Base-by-base conservation (phyloP, 2,329 filamentous ascomycete genomes). In the Tolypocladium capitatum region DNA sequence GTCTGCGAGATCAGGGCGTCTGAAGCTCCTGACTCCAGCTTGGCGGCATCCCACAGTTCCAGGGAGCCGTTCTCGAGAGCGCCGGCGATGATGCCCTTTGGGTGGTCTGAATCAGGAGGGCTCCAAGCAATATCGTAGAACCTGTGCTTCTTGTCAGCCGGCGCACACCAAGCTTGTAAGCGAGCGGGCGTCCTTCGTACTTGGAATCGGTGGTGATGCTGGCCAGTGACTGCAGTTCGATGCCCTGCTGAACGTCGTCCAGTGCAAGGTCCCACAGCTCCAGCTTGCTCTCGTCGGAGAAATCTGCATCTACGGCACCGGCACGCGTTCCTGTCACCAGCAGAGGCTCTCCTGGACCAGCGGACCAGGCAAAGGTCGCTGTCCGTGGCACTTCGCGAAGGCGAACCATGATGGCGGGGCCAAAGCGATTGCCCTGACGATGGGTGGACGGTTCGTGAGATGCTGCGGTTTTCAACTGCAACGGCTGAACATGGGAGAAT, bases 81-180 rank as follows among this genome's bases (percentile, higher is more conserved):
- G 63, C 90, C 92, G 46, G 92, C 92, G 68, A 98, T 92, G 63
- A 98, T 84, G 55, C 94, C 92, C 56, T 80, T 78, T 14, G 86
- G 83, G 60, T 87, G 77, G 53, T 88, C 82, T 51, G 84, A 83
- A 56, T 83, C 86, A 43, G 86, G 81, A 55, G 85, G 81, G 48
- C 88, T 84, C 92, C 92, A 98, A 51, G 91, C 89, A 64, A 98
- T 85, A 63, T 97, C 92, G 66, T 96, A 92, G 68, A 98, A 98
- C 60, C 92, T 95, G 61, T 40, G 42, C 14, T 13, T 42, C 45
- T 49, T 49, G 48, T 53, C 48, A 55, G 55, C 45, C 30, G 44
- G n/a, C 30, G 32, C 31, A 14, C 11, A n/a, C 14, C 36, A 30
- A 36, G 33, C 30, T 16, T 16, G 10, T 3, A 30, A 43, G 18